A percentile compares a stretch with the other conserved stretches of the same genome.
These are phyloP conservation scores for Musa balbisiana DNA, from an alignment of 202 grass and related monocot genomes.

Conservation along the genomic window DNA sequence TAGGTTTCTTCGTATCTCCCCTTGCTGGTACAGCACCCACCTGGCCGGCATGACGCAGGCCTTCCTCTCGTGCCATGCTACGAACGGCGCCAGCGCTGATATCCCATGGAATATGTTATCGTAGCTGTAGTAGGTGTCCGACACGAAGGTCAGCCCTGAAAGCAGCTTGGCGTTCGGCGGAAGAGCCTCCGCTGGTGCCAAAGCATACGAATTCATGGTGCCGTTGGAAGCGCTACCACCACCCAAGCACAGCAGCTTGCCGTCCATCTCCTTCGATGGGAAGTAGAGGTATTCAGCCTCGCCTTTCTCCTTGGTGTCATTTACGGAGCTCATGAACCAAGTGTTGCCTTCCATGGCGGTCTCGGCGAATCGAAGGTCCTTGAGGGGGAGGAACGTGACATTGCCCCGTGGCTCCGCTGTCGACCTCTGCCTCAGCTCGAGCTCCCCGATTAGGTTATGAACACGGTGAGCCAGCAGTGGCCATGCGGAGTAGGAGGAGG, in stretches of 20 bases:
- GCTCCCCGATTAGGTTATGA: background rate
- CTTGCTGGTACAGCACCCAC: slow-evolving; percentile 33
- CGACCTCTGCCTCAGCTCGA: background rate
- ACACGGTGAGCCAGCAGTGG: background rate
- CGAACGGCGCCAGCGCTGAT: slow-evolving; percentile 26
- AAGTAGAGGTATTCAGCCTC: slow-evolving; percentile 33
- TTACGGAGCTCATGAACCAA: slow-evolving; percentile 44
- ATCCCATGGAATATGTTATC: slow-evolving; percentile 32
- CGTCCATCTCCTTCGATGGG: slow-evolving; percentile 17
- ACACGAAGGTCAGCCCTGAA: slow-evolving; percentile 28
- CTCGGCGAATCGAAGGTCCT: slow-evolving; percentile 19
- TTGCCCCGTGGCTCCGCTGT: background rate
- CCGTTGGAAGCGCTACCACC: slow-evolving; percentile 21
- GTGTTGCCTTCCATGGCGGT: slow-evolving; percentile 18
- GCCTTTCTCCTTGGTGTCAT: slow-evolving; percentile 21
- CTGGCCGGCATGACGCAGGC: slow-evolving; percentile 15
- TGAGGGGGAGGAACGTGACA: slow-evolving; percentile 31
- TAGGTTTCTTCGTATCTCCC: slow-evolving; percentile 13
- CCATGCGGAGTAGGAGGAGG: background rate
- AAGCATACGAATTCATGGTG: slow-evolving; percentile 25
- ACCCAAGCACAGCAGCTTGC: slow-evolving; percentile 18
- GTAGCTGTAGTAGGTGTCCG: slow-evolving; percentile 27
- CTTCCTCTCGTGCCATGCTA: slow-evolving; percentile 22
- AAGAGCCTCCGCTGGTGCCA: slow-evolving; percentile 9
- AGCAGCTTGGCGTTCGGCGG: slow-evolving; percentile 19